These are phyloP conservation scores for Blastobotrys persicus DNA, from an alignment of 1,139 yeast species.

Conservation along the genomic window DNA sequence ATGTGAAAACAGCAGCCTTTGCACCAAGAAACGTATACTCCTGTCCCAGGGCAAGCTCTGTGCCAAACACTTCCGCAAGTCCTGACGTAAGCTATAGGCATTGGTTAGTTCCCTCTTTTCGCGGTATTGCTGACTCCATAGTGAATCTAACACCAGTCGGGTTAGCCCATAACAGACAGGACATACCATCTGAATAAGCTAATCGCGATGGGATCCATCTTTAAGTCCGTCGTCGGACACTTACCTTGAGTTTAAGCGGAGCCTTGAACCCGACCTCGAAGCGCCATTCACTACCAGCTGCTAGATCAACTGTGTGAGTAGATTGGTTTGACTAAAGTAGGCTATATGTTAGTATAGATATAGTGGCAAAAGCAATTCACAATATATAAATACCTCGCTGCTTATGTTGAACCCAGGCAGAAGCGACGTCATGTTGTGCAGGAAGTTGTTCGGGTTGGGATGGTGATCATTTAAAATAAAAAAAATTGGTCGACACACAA, in stretches of 20 bases:
- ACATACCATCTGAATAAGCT: too few species aligned
- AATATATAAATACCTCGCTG: constrained; percentile 5
- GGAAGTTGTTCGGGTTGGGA: constrained; percentile 1
- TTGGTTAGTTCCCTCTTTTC: too few species aligned
- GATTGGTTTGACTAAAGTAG: constrained; percentile 2
- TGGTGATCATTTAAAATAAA: not conserved
- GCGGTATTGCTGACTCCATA: too few species aligned
- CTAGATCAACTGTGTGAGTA: constrained; percentile 18
- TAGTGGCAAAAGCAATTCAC: not conserved
- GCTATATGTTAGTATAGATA: not conserved
- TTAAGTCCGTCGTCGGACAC: too few species aligned
- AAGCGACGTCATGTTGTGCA: not conserved
- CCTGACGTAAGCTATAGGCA: constrained; percentile 49
- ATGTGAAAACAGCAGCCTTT: constrained; percentile 59
- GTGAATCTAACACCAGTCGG: too few species aligned
- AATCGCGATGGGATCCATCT: too few species aligned
- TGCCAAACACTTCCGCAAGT: constrained; percentile 86
- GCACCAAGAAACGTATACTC: constrained; percentile 60
- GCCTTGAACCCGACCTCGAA: constrained; percentile 67
- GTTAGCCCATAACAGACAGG: too few species aligned
- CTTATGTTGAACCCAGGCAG: constrained; percentile 8
- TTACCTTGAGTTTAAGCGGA: constrained; percentile 53
- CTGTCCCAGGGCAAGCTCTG: constrained; percentile 76
- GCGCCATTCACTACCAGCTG: constrained; percentile 66
- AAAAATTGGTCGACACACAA: not conserved